Percentiles rank a stretch among this genome's conserved stretches.
These are phyloP conservation scores for Nosema muscidifuracis DNA, from an alignment of 371 early-diverging fungal genomes.

Conservation along the genomic window DNA sequence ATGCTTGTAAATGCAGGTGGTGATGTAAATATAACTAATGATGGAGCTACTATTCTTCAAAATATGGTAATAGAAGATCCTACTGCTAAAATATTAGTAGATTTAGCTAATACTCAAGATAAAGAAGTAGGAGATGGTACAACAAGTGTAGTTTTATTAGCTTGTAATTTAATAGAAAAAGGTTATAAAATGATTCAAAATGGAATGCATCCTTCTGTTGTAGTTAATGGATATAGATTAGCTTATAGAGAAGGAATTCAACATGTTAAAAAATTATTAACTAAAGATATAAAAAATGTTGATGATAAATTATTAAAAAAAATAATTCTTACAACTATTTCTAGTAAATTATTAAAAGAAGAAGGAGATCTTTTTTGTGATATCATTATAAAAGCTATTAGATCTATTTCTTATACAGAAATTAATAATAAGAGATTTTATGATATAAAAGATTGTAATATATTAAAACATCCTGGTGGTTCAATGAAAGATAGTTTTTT, in stretches of 20 bases:
- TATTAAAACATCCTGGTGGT: constrained; percentile 96
- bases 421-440: constrained; percentile 79
- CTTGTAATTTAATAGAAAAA: constrained; percentile 85
- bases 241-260: constrained; percentile 95
- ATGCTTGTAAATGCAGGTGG: constrained; percentile 99
- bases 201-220: constrained; percentile 93
- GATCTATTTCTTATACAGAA: constrained; percentile 77
- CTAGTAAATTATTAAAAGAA: constrained; percentile 87
- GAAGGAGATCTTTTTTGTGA: constrained; percentile 85
- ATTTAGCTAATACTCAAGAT: constrained; percentile 96
- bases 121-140: constrained; percentile 99
- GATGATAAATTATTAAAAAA: constrained; percentile 65
- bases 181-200: constrained; percentile 91
- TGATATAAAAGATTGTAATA: constrained; percentile 90
- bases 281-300: constrained; percentile 40
- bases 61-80: constrained; percentile 94
- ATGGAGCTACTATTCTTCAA: constrained; percentile 96
- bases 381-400: constrained; percentile 85
- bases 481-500: constrained; percentile 79
- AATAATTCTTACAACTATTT: constrained; percentile 93
- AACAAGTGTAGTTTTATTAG: constrained; percentile 97
- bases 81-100: constrained; percentile 87
- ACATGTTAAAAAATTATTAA: constrained; percentile 88
- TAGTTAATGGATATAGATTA: constrained; percentile 90
- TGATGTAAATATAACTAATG: constrained; percentile 96